These are phyloP conservation scores for Balakata baccata DNA, from an alignment of 345 rosid species.

Conservation along the genomic window DNA sequence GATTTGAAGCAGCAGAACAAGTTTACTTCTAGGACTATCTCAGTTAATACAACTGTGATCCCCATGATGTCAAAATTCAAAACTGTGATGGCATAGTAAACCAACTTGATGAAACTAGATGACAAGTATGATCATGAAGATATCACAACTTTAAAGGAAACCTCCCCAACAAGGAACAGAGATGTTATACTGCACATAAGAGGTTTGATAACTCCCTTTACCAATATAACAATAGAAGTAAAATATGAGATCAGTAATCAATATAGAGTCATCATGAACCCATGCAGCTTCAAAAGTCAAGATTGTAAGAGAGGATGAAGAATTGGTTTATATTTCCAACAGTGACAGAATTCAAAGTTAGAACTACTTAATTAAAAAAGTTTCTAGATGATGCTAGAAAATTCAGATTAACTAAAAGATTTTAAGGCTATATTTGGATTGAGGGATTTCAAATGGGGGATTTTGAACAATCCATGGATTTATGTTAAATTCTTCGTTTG, in stretches of 20 bases:
- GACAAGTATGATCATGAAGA: background rate
- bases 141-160: background rate
- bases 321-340: background rate
- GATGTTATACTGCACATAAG: background rate
- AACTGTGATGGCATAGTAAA: background rate
- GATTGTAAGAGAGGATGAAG: background rate
- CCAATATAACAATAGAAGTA: background rate
- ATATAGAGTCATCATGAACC: background rate
- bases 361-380: background rate
- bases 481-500: too few species aligned
- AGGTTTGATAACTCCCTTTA: background rate
- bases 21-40: background rate
- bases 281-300: background rate
- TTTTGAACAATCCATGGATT: too few species aligned
- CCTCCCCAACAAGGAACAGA: background rate
- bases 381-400: background rate
- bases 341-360: background rate
- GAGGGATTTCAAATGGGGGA: too few species aligned
- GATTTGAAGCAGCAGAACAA: background rate
- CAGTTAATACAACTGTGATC: background rate
- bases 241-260: background rate
- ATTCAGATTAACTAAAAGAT: background rate
- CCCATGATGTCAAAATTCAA: background rate
- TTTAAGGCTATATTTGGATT: too few species aligned
- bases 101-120: background rate